A percentile compares a stretch with the other conserved stretches of the same genome.
Conservation (phyloP, 208 protist species). For the Trypanosoma platydactyli region DNA sequence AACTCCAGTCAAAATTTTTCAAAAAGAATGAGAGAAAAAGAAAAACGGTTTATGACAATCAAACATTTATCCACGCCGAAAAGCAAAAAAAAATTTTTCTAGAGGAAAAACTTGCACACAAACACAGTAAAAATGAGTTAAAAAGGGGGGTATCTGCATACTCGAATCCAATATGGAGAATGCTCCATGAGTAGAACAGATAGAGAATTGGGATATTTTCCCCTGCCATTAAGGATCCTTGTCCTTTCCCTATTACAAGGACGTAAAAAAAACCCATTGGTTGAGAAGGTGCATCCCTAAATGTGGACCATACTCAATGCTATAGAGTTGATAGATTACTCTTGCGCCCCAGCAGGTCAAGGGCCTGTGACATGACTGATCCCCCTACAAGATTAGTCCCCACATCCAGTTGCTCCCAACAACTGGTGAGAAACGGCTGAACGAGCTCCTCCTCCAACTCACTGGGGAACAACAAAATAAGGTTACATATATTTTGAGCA, state of each 20-base stretch:
- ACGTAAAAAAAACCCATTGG: not conserved
- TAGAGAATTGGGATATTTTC: no score
- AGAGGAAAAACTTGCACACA: no score
- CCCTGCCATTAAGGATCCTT: not conserved
- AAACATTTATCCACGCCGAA: no score
- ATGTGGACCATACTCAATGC: not conserved
- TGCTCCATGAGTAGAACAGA: no score
- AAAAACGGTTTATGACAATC: no score
- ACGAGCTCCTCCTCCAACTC: conserved; percentile 54
- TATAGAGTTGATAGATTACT: not conserved
- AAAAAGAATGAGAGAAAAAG: no score
- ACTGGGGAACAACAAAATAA: conserved; percentile 53
- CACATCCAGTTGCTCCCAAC: conserved; percentile 66
- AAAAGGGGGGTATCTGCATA: not conserved
- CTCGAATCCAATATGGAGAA: no score
- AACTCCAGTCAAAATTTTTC: no score
- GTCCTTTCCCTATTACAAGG: no score
- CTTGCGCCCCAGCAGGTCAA: conserved; percentile 17
- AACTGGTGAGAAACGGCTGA: conserved; percentile 52
- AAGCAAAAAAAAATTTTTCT: no score
- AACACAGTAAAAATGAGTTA: conserved; percentile 9
- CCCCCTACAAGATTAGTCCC: conserved; percentile 15
- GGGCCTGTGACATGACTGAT: conserved; percentile 15
- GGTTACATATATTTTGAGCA: not conserved
- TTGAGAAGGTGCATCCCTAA: no score